Evolutionary conservation across 108 stramenopile species (phyloP).

Genomic region (Conticribra guillardii): DNA sequence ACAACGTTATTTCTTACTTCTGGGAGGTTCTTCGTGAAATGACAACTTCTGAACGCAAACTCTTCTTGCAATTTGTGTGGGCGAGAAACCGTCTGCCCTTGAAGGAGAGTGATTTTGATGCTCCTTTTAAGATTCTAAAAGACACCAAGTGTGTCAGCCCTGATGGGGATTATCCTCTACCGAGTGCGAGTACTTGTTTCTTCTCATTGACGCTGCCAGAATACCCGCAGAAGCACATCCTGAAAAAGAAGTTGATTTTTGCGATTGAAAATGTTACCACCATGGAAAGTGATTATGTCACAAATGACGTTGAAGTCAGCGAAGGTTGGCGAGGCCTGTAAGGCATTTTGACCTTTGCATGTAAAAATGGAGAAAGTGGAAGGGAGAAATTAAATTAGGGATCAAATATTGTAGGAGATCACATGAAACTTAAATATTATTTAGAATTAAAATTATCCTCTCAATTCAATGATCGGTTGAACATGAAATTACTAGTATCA

Average conservation of each 20-base stretch:
- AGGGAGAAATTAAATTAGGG: too few species aligned
- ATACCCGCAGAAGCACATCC: conserved; percentile 80
- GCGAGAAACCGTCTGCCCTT: conserved; percentile 92
- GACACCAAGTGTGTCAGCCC: conserved; percentile 55
- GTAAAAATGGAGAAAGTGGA: too few species aligned
- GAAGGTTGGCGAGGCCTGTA: conserved; percentile 83
- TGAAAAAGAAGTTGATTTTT: conserved; percentile 89
- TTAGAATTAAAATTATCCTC: too few species aligned
- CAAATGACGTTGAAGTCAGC: conserved; percentile 83
- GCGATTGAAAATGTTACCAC: conserved; percentile 95
- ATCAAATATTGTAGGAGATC: too few species aligned
- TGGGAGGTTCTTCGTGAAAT: conserved; percentile 95
- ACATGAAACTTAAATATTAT: too few species aligned
- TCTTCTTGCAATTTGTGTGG: conserved; percentile 97
- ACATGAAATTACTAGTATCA: too few species aligned
- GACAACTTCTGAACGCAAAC: conserved; percentile 81
- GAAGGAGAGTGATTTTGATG: conserved; percentile 88
- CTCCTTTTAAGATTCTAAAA: conserved; percentile 91
- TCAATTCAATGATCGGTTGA: too few species aligned
- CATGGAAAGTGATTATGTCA: conserved; percentile 98
- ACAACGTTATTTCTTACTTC: conserved; percentile 81
- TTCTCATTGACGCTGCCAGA: conserved; percentile 92
- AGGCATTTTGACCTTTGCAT: too few species aligned
- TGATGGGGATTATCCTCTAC: conserved; percentile 83
- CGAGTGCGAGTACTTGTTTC: conserved; percentile 97